Conservation (phyloP, 164 flowering plant species). For the Magnolia sinica region DNA sequence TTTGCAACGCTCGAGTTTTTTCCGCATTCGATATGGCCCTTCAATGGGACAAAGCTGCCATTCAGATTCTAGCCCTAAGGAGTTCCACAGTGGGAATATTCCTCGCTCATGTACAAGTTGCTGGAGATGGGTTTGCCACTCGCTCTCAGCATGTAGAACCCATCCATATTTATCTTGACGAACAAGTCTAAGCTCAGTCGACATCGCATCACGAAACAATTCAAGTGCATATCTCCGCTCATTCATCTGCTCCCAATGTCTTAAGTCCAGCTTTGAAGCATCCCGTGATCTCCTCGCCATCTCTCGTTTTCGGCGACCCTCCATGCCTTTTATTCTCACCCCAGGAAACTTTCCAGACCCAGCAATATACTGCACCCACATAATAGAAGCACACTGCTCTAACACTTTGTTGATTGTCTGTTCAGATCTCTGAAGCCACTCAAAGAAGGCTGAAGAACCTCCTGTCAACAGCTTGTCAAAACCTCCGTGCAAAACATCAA, state of each 20-base stretch:
- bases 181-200: constrained; percentile 90
- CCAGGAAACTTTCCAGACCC: constrained; percentile 92
- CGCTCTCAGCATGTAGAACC: constrained; percentile 99
- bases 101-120: constrained; percentile 97
- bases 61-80: constrained; percentile 58
- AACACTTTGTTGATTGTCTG: constrained; percentile 65
- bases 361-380: constrained; percentile 95
- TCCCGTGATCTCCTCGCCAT: constrained; percentile 72
- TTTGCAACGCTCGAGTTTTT: constrained; percentile 86
- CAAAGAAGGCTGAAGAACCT: constrained; percentile 58
- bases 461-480: constrained; percentile 84
- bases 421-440: constrained; percentile 78
- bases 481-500: constrained; percentile 93
- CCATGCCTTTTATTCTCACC: constrained; percentile 90
- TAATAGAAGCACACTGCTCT: constrained; percentile 89
- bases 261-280: constrained; percentile 53
- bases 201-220: constrained; percentile 82
- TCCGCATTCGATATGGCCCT: constrained; percentile 99
- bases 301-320: constrained; percentile 85
- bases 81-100: constrained; percentile 61
- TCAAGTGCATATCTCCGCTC: constrained; percentile 94
- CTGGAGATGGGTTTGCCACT: constrained; percentile 93
- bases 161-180: constrained; percentile 99
- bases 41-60: constrained; percentile 99
- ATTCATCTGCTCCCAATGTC: constrained; percentile 86